Base-by-base conservation (phyloP, 2,329 filamentous ascomycete species). In the Botrytis aclada region DNA sequence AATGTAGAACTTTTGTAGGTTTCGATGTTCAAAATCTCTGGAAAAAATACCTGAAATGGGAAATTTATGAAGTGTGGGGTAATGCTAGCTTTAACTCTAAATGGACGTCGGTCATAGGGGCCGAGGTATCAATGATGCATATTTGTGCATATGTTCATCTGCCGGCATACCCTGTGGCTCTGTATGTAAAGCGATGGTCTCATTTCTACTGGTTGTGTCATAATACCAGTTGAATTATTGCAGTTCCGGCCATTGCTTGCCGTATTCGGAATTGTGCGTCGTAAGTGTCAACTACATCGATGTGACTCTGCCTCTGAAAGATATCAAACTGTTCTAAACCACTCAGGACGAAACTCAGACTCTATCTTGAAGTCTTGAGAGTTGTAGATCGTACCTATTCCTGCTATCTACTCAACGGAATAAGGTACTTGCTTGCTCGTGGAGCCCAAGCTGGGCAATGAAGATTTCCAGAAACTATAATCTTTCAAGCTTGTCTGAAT, bases 51-150 rank as follows among this genome's bases (percentile, higher is more conserved):
- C 69, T 16, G 32, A 69, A 32, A 61, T 20, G 39, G 51, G 66
- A 67, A 29, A 41, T 41, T 60, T 61, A 43, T 69, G 18, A 56
- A 73, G n/a, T 74, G 73, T 73, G 71, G 73, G 66, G 73, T 74
- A 73, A 56, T 6, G 4, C 7, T 56, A 58, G 71, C 73, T 70
- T 37, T 32, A 70, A 64, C 69, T 65, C 32, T 71, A 71, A 71
- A 71, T 54, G 32, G 69, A 71, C 69, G 58, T 70, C 56, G 45
- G 22, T 25, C 25, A 64, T 39, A 47, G 41, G 20, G 51, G 41
- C 69, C 69, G 69, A 65, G 58, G 58, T 69, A 54, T 20, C 32
- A 37, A 25, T 29, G 10, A 39, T 51, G 22, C 64, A 67, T 7
- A 41, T 56, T 41, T 51, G 39, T 67, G 18, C 47, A 67, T 32